Evolutionary conservation across 352 stramenopile species (phyloP), one percentile per base, ranked within the genome.

Genomic region (Globisporangium paddicum): DNA sequence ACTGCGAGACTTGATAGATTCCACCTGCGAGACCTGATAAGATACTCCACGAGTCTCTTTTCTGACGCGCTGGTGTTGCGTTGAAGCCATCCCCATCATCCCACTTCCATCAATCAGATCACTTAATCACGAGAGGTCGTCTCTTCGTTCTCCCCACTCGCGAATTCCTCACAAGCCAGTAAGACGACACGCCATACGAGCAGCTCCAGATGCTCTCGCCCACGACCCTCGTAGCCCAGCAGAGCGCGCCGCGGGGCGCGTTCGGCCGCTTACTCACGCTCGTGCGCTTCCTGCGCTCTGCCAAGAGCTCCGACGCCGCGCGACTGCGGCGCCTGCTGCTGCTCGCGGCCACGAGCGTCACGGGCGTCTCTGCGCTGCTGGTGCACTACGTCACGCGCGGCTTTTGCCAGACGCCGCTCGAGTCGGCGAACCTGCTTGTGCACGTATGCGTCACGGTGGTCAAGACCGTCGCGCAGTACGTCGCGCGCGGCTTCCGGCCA

Each of bases 401-500:
- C 16, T 34, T 65, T 6, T 65, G 59, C 34, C 59, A 42, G 23
- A 55, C 58, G 30, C 59, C 59, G 10, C 25, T 49, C 3, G 59
- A 64, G 26, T 21, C 47, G 14, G 50, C 41, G 58, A 49, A 66
- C 16, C 21, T 60, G 32, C 14, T 26, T 14, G 1, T 45, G 42
- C 51, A 55, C 23, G 34, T 65, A 14, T 16, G 28, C 1, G 26
- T 14, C 21, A 52, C 58, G 9, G n/a, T 64, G 19, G 21, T 19
- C 5, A 38, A 30, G 37, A 52, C 58, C 14, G 58, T 25, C 0
- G 49, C 32, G 40, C 38, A 35, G 49, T 60, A 51, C 30, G 32
- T 56, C 14, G 53, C 44, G 26, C 35, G 61, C 19, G 66, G 68
- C 2, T 63, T 64, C 25, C 60, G 55, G 13, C 66, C 63, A 8